Conservation (phyloP, 2,329 filamentous ascomycete species). For the Cladosporium austrohemisphaericum region DNA sequence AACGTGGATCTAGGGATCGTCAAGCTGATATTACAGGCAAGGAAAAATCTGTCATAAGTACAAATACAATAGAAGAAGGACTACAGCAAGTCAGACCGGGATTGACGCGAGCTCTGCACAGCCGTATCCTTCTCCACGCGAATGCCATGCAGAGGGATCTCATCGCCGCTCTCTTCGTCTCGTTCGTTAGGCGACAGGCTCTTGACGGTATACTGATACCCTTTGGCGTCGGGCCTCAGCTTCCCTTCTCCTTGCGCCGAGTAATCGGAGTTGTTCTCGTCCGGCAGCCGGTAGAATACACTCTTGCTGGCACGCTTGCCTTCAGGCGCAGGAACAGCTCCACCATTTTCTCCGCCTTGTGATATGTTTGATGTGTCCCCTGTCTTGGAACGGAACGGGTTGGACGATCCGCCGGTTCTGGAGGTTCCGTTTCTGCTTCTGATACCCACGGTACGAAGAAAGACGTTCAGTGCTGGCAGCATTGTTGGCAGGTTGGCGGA, state of each 20-base stretch:
- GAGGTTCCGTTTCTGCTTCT: not conserved
- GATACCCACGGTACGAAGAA: conserved; percentile 4
- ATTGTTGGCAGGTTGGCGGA: conserved; percentile 12
- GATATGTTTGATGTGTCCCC: not conserved
- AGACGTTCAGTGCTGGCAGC: conserved; percentile 10
- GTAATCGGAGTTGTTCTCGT: not conserved
- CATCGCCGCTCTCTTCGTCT: conserved; percentile 9
- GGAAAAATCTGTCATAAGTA: no score
- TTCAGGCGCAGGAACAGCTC: not conserved
- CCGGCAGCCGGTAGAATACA: conserved; percentile 7
- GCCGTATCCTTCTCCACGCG: not conserved
- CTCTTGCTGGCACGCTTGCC: not conserved
- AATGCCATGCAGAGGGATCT: conserved; percentile 8
- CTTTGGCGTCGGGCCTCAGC: conserved; percentile 1
- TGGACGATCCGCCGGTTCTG: not conserved
- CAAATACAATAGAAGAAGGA: no score
- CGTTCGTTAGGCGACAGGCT: not conserved
- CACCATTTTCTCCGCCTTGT: not conserved
- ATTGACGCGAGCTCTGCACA: not conserved
- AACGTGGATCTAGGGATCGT: no score
- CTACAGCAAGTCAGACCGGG: no score
- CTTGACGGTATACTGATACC: conserved; percentile 5
- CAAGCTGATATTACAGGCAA: no score
- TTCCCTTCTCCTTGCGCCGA: not conserved
- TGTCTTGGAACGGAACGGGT: conserved; percentile 1